A percentile compares a stretch with the other conserved stretches of the same genome.
These are phyloP conservation scores for Wickerhamiella brachini DNA, from an alignment of 805 yeast species.

Conservation along the genomic window DNA sequence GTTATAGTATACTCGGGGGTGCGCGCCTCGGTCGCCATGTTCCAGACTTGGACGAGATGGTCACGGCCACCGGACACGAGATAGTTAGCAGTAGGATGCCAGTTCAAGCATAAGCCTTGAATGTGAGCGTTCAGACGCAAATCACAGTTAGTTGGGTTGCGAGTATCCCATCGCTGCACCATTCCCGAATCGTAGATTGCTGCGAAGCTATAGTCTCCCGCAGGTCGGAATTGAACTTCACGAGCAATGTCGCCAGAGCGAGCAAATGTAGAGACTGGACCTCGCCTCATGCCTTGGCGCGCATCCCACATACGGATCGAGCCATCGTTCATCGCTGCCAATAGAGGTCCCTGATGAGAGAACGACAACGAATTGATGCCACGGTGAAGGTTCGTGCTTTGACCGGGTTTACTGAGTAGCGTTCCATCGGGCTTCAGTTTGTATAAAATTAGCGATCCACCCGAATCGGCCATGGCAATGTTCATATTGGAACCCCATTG, in stretches of 20 bases:
- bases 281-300: slow-evolving; percentile 35
- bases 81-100: slow-evolving; percentile 75
- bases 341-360: slow-evolving; percentile 47
- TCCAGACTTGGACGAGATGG: slow-evolving; percentile 68
- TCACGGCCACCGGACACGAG: slow-evolving; percentile 90
- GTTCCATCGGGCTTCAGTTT: slow-evolving; percentile 22
- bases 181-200: slow-evolving; percentile 84
- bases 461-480: slow-evolving; percentile 21
- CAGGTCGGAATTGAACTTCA: slow-evolving; percentile 42
- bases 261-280: slow-evolving; percentile 36
- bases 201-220: slow-evolving; percentile 41
- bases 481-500: slow-evolving; percentile 5
- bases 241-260: slow-evolving; percentile 62
- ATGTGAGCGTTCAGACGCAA: slow-evolving; percentile 74
- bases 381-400: slow-evolving; percentile 21
- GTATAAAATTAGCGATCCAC: slow-evolving; percentile 24
- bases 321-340: slow-evolving; percentile 69
- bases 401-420: slow-evolving; percentile 2
- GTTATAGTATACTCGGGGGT: slow-evolving; percentile 60
- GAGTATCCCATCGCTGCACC: slow-evolving; percentile 73
- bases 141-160: slow-evolving; percentile 51
- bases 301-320: slow-evolving; percentile 74
- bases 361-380: slow-evolving; percentile 47
- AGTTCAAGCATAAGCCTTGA: slow-evolving; percentile 75
- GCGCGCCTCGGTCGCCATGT: slow-evolving; percentile 29